phyloP scores from a whole-genome alignment of 148 eudicot genomes.

The Vaccinium vitisidaea region DNA sequence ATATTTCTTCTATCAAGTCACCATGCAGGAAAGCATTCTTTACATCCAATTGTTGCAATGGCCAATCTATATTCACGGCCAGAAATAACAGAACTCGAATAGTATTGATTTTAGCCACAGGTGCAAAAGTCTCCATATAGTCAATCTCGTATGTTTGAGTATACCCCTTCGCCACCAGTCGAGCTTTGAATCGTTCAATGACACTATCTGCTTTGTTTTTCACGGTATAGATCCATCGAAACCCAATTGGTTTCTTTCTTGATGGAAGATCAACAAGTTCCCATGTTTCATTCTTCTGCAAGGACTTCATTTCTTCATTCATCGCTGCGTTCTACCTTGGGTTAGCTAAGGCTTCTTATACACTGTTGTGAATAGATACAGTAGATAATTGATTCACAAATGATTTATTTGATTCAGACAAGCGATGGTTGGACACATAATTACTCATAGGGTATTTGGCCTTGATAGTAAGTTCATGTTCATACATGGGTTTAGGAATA shows the following conservation, averaged over 20 bases:
- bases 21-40: no score
- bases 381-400: no score
- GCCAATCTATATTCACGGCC: background rate
- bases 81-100: background rate
- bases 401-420: background rate
- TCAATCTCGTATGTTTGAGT: background rate
- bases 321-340: background rate
- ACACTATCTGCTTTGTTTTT: background rate
- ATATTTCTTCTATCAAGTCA: no score
- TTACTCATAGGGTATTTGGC: background rate
- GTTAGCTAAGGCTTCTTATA: background rate
- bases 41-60: no score
- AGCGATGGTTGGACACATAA: background rate
- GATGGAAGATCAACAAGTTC: background rate
- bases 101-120: background rate
- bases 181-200: background rate
- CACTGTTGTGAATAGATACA: no score
- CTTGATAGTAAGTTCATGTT: background rate
- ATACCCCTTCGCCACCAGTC: background rate
- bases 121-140: background rate
- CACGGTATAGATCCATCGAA: background rate
- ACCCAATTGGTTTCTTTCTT: background rate
- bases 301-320: background rate
- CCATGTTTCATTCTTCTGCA: background rate
- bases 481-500: background rate